Conservation (phyloP, 306 rosid genomes). For the Amphicarpaea edgeworthii region DNA sequence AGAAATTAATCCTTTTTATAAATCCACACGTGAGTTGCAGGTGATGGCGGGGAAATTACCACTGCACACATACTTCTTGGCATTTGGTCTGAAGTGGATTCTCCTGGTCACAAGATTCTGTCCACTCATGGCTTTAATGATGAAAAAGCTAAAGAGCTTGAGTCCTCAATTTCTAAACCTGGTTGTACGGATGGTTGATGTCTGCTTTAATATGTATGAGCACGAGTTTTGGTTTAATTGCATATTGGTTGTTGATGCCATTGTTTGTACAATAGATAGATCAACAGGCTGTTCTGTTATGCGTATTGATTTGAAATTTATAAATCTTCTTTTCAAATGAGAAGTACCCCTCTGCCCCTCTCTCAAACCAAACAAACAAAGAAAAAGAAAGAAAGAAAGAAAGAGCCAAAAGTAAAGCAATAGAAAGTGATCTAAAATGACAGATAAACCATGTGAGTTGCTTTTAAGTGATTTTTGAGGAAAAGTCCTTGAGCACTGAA, state of each 20-base stretch:
- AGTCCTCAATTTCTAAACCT: constrained; percentile 58
- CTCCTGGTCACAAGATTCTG: constrained; percentile 69
- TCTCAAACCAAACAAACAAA: background rate
- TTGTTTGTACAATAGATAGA: constrained; percentile 45
- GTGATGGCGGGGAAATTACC: constrained; percentile 60
- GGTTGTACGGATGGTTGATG: constrained; percentile 58
- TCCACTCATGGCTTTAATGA: constrained; percentile 64
- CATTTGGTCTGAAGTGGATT: constrained; percentile 68
- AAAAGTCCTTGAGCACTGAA: background rate
- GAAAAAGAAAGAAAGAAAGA: background rate
- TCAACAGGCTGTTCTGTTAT: constrained; percentile 31
- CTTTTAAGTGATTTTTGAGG: constrained; percentile 23
- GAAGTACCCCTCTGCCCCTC: background rate
- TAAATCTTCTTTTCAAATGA: constrained; percentile 8
- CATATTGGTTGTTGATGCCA: constrained; percentile 36
- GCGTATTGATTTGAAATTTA: constrained; percentile 32
- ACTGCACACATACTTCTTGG: constrained; percentile 70
- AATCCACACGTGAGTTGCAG: constrained; percentile 49
- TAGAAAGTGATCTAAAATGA: constrained; percentile 26
- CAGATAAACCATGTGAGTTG: background rate
- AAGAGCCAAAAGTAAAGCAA: background rate
- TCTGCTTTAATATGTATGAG: constrained; percentile 7
- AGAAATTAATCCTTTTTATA: constrained; percentile 3
- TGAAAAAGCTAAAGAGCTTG: constrained; percentile 73
- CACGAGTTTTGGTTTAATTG: constrained; percentile 40